These are phyloP conservation scores for Candida tibetensis DNA, from an alignment of 805 yeast genomes.

Conservation along the genomic window DNA sequence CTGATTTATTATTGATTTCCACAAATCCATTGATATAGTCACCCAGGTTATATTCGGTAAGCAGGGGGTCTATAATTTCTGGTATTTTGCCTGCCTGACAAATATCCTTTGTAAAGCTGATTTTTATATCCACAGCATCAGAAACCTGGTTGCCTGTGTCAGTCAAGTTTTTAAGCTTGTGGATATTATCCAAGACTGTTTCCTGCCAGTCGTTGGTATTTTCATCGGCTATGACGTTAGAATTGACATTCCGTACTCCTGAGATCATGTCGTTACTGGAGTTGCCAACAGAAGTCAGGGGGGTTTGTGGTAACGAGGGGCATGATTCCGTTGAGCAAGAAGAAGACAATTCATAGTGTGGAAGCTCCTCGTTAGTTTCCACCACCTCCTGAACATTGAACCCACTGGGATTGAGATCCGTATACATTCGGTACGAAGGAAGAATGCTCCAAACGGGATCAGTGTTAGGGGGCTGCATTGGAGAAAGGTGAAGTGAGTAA, in stretches of 20 bases:
- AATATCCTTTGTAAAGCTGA: slow-evolving; percentile 35
- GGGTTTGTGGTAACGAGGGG: slow-evolving; percentile 2
- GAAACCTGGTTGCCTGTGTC: slow-evolving; percentile 25
- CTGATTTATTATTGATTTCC: slow-evolving; percentile 39
- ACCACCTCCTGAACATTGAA: background rate
- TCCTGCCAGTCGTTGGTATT: slow-evolving; percentile 31
- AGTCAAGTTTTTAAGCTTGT: slow-evolving; percentile 31
- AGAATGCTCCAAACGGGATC: slow-evolving; percentile 37
- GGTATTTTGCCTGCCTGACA: slow-evolving; percentile 27
- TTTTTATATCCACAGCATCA: slow-evolving; percentile 23
- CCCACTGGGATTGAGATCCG: slow-evolving; percentile 9
- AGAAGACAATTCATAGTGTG: slow-evolving; percentile 13
- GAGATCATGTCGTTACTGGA: background rate
- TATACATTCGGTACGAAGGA: slow-evolving; percentile 39
- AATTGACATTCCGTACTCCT: slow-evolving; percentile 4
- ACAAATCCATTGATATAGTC: slow-evolving; percentile 62
- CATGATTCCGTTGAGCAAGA: background rate
- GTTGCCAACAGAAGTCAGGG: background rate
- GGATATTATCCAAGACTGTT: slow-evolving; percentile 38
- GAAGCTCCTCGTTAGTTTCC: slow-evolving; percentile 14
- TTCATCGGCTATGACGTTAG: slow-evolving; percentile 34
- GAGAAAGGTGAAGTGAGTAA: too few relatives aligned
- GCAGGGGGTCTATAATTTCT: slow-evolving; percentile 27
- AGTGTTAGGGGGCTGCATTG: background rate
- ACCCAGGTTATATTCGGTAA: slow-evolving; percentile 60